Evolutionary conservation across 1,284 basidiomycete genomes (phyloP).

Genomic region (Trametes polyzona): DNA sequence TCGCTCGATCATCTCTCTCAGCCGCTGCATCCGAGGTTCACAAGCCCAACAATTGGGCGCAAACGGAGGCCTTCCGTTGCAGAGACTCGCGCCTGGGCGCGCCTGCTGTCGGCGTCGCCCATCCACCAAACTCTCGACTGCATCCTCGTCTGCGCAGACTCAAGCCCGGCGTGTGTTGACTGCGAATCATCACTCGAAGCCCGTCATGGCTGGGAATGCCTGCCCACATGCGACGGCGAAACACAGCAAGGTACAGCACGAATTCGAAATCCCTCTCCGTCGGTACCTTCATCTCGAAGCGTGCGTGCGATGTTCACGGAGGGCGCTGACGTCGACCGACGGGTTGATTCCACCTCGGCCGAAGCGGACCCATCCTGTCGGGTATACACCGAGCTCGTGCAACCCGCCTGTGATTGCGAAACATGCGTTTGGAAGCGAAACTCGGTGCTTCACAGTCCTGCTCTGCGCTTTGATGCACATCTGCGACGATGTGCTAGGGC

Average conservation of each 20-base stretch:
- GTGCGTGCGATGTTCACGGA: constrained; percentile 2
- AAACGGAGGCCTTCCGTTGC: no score
- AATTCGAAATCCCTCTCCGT: background rate
- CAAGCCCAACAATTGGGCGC: no score
- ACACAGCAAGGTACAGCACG: background rate
- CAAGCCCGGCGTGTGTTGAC: background rate
- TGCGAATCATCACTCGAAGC: background rate
- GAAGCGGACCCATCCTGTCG: background rate
- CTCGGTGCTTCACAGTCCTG: background rate
- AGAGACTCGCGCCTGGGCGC: background rate
- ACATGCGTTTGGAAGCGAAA: background rate
- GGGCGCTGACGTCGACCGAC: background rate
- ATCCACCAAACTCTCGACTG: background rate
- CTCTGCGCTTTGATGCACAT: background rate
- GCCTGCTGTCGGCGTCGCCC: background rate
- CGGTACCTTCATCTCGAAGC: background rate
- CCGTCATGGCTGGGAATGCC: background rate
- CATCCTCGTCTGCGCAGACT: background rate
- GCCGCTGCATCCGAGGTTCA: no score
- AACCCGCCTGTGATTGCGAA: background rate
- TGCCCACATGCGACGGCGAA: background rate
- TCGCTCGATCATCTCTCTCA: no score
- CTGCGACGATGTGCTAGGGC: background rate
- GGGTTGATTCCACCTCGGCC: background rate
- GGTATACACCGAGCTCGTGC: background rate